These are phyloP conservation scores for Wickerhamomyces chambardii DNA, from an alignment of 805 yeast species.

Conservation along the genomic window DNA sequence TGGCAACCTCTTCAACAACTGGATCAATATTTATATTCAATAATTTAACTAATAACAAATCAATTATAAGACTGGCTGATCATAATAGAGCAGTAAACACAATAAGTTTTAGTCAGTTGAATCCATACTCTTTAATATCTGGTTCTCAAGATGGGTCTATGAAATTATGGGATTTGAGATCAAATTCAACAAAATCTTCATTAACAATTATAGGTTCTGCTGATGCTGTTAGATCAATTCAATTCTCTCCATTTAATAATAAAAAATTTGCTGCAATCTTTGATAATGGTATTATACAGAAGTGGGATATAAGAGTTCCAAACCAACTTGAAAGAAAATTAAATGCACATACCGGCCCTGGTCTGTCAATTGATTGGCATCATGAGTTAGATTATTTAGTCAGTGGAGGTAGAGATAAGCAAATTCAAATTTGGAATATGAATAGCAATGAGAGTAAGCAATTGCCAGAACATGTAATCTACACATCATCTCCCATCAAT, in stretches of 20 bases:
- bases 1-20: constrained; percentile 36
- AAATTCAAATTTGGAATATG: constrained; percentile 70
- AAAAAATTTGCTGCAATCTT: constrained; percentile 67
- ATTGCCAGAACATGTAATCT: constrained; percentile 62
- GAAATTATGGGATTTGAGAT: constrained; percentile 66
- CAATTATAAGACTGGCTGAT: constrained; percentile 23
- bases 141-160: constrained; percentile 81
- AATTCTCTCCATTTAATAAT: constrained; percentile 43
- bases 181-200: constrained; percentile 34
- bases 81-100: constrained; percentile 39
- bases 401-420: constrained; percentile 91
- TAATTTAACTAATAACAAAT: constrained; percentile 20
- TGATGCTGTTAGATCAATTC: constrained; percentile 58
- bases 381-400: constrained; percentile 73
- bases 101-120: constrained; percentile 29
- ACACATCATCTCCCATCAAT: constrained; percentile 71
- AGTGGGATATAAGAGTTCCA: constrained; percentile 79
- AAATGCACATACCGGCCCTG: constrained; percentile 90
- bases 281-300: constrained; percentile 82
- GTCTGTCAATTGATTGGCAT: constrained; percentile 82
- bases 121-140: constrained; percentile 31
- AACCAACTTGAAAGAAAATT: constrained; percentile 55
- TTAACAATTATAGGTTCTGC: constrained; percentile 50
- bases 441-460: constrained; percentile 23
- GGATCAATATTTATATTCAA: constrained; percentile 34